Conservation (phyloP, 2,329 filamentous ascomycete species). For the Cladosporium sp. region DNA sequence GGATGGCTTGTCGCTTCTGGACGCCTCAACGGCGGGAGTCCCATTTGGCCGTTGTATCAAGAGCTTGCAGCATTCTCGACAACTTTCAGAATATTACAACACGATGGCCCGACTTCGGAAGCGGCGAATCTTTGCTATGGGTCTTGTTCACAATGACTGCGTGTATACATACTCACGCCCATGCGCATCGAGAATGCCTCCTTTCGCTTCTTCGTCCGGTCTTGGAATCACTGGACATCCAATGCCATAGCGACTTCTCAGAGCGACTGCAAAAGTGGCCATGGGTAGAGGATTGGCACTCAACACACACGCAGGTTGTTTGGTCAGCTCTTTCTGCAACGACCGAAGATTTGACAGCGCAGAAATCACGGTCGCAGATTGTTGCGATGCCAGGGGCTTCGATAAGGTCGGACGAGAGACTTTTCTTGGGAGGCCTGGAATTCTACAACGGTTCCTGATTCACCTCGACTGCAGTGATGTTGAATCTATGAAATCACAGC, state of each 20-base stretch:
- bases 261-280: background rate
- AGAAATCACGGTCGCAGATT: background rate
- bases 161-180: background rate
- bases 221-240: background rate
- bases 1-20: constrained; percentile 16
- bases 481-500: too few relatives aligned
- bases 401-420: background rate
- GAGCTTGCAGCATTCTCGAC: constrained; percentile 2
- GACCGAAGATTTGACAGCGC: background rate
- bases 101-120: background rate
- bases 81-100: background rate
- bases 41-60: background rate
- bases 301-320: background rate
- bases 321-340: background rate
- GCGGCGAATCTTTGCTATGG: background rate
- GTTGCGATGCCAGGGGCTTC: background rate
- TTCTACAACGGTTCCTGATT: background rate
- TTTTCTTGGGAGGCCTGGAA: constrained; percentile 5
- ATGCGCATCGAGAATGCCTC: background rate
- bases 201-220: constrained; percentile 1
- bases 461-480: too few relatives aligned
- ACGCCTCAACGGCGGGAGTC: constrained; percentile 10
- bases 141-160: constrained; percentile 1
- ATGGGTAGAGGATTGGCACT: constrained; percentile 9
- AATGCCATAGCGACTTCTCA: background rate